Evolutionary conservation across 139 green algal genomes (phyloP).

Genomic region (Picochlorum sp.): DNA sequence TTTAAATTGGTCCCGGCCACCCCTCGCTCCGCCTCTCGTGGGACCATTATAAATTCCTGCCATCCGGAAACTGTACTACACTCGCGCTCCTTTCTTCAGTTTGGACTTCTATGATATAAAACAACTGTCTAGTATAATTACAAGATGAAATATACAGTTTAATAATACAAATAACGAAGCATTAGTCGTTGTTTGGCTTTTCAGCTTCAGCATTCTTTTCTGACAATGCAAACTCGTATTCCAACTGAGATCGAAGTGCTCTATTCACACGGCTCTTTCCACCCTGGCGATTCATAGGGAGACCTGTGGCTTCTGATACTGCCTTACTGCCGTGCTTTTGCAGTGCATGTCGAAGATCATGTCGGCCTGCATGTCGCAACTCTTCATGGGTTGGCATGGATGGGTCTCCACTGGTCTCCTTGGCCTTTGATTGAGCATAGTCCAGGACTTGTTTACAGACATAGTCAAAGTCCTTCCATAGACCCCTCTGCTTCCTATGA

Average conservation of each 20-base stretch:
- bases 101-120: too few species aligned
- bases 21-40: conserved; percentile 39
- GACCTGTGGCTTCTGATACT: conserved; percentile 6
- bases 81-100: too few species aligned
- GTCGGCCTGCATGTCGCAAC: conserved; percentile 13
- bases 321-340: conserved; percentile 11
- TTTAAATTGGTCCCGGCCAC: conserved; percentile 52
- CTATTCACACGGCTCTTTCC: not conserved
- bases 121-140: too few species aligned
- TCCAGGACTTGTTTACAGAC: not conserved
- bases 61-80: conserved; percentile 4
- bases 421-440: not conserved
- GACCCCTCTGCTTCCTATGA: not conserved
- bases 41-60: conserved; percentile 58
- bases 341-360: conserved; percentile 27
- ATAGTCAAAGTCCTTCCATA: conserved; percentile 3
- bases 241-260: not conserved
- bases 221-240: not conserved
- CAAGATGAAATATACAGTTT: too few species aligned
- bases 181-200: too few species aligned
- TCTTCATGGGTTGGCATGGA: conserved; percentile 15
- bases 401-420: not conserved
- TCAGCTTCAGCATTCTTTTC: too few species aligned
- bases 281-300: not conserved
- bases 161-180: too few species aligned